Base-by-base conservation (phyloP, 1,139 yeast species). In the Nakaseomyces nivariensis region DNA sequence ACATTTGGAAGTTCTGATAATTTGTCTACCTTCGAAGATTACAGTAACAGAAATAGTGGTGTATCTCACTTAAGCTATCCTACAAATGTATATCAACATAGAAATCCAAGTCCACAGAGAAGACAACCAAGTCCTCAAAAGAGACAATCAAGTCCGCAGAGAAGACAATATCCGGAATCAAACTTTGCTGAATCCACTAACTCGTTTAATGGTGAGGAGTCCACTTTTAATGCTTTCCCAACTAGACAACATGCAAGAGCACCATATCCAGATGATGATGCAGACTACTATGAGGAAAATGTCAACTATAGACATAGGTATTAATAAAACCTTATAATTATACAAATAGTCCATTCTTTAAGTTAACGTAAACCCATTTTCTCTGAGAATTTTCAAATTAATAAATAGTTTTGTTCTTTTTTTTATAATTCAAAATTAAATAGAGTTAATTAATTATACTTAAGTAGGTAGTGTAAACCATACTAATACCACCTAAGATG, bases 391-490 rank as follows among this genome's bases (percentile, higher is more conserved):
- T 11, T 2, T 34, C 11, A 17, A n/a, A 5, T 37, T 37, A 8
- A 7, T 37, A 13, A n/a, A 9, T 37, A 4, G 31, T 29, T 29
- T 29, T 29, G 32, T 29, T 29, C 32, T 29, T 29, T 29, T 29
- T 29, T 10, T 29, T 29, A 7, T 29, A 8, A 29, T 10, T 1
- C 2, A 29, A 8, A 1, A 8, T 29, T 29, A 8, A 29, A 29
- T 7, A 29, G 32, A 29, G 4, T 29, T 27, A 29, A 13, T 7
- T 57, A 49, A 63, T 59, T 32, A 78, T 56, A 50, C 82, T 76
- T 58, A 82, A 82, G 54, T 75, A 78, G 1, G 88, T 79, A 2
- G 89, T 84, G 63, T 82, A 85, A 5, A 74, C 60, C 77, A 83
- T 76, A 3, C 85, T 81, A 13, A 74, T 57, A 0, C 72, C 75